A percentile compares a stretch with the other conserved stretches of the same genome.
phyloP scores from a whole-genome alignment of 2,329 filamentous ascomycete species.

The Paraphoma chrysanthemicola region DNA sequence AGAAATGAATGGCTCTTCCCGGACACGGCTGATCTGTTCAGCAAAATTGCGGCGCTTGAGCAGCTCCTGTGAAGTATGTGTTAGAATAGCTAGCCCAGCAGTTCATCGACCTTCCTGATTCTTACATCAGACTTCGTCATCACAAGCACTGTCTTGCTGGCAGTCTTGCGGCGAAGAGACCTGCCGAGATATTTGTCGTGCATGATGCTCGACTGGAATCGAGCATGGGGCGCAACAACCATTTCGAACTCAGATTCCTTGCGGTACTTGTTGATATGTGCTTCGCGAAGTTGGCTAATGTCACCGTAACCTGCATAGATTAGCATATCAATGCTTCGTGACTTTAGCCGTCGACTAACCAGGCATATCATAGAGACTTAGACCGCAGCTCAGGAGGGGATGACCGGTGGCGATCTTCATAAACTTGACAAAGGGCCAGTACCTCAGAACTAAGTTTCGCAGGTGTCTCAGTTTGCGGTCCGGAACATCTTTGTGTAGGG shows the following conservation, averaged over 20 bases:
- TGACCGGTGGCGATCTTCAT: constrained; percentile 15
- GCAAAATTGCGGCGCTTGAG: neutral
- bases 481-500: neutral
- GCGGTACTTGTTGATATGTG: constrained; percentile 12
- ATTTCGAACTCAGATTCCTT: constrained; percentile 18
- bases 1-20: constrained; percentile 4
- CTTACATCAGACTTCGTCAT: constrained; percentile 20
- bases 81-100: too few relatives aligned
- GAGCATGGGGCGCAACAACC: constrained; percentile 10
- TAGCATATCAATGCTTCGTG: neutral
- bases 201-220: constrained; percentile 1
- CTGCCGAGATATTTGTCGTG: constrained; percentile 8
- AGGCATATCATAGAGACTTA: constrained; percentile 18
- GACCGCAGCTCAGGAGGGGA: constrained; percentile 8
- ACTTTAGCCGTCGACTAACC: constrained; percentile 2
- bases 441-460: neutral
- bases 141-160: constrained; percentile 11
- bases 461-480: constrained; percentile 3
- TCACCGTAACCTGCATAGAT: constrained; percentile 17
- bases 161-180: constrained; percentile 11
- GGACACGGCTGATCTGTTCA: constrained; percentile 1
- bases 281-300: constrained; percentile 17
- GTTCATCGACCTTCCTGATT: too few relatives aligned
- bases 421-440: constrained; percentile 17
- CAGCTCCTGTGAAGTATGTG: neutral